These are phyloP conservation scores for Didymella lethalis DNA, from an alignment of 2,329 filamentous ascomycete species.

Conservation along the genomic window DNA sequence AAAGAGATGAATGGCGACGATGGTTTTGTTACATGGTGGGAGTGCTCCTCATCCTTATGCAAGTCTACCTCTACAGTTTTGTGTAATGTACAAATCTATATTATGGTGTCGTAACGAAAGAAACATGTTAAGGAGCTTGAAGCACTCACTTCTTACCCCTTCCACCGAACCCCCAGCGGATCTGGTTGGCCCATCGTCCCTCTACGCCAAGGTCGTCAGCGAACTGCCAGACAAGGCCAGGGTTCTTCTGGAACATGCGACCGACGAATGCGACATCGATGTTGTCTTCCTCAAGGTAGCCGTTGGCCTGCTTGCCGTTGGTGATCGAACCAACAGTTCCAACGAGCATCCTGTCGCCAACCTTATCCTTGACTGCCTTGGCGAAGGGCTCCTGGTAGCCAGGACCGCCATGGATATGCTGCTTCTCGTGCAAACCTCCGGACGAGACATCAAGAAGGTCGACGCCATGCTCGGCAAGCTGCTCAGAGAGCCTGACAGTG, in stretches of 20 bases:
- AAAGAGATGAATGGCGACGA: neutral
- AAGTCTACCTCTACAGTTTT: neutral
- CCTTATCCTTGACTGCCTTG: conserved; percentile 72
- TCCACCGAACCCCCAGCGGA: conserved; percentile 65
- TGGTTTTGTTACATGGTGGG: neutral
- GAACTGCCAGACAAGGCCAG: conserved; percentile 76
- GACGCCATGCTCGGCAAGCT: conserved; percentile 75
- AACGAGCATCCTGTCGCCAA: conserved; percentile 75
- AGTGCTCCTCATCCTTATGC: neutral
- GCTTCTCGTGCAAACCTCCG: conserved; percentile 71
- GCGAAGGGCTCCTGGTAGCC: conserved; percentile 80
- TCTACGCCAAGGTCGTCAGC: conserved; percentile 76
- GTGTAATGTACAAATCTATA: conserved; percentile 4
- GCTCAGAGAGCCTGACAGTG: conserved; percentile 67
- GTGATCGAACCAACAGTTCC: conserved; percentile 79
- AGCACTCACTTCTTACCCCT: conserved; percentile 52
- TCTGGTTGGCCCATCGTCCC: conserved; percentile 77
- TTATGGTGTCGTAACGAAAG: neutral
- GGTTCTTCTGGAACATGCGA: conserved; percentile 81
- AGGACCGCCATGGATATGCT: conserved; percentile 67
- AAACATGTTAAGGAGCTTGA: neutral
- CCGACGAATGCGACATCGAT: conserved; percentile 77
- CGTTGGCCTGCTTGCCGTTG: conserved; percentile 69
- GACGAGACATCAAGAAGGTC: conserved; percentile 85
- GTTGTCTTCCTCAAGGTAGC: conserved; percentile 42